A percentile compares a stretch with the other conserved stretches of the same genome.
phyloP scores from a whole-genome alignment of 331 rosid species.

The Acacia pycnantha region DNA sequence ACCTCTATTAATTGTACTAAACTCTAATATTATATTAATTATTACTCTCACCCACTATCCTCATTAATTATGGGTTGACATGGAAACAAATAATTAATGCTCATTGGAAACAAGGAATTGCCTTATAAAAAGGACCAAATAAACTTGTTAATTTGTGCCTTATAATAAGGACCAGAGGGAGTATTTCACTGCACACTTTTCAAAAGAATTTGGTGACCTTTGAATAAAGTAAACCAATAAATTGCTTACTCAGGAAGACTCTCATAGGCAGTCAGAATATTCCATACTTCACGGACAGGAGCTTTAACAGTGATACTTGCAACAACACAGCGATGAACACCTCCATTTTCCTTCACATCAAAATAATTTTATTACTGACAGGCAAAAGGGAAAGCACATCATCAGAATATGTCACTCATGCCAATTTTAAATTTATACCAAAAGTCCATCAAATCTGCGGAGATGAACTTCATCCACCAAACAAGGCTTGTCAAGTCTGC shows the following conservation, averaged over 20 bases:
- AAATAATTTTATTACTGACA: conserved; percentile 32
- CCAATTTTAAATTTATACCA: conserved; percentile 56
- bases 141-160: too few species aligned
- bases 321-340: conserved; percentile 92
- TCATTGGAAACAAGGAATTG: too few species aligned
- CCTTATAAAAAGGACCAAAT: too few species aligned
- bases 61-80: too few species aligned
- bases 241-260: conserved; percentile 91
- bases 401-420: conserved; percentile 21
- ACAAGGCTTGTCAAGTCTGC: conserved; percentile 82
- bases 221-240: conserved; percentile 1
- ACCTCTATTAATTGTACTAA: too few species aligned
- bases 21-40: too few species aligned
- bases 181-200: not conserved
- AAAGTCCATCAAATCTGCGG: conserved; percentile 94
- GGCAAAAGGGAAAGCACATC: conserved; percentile 18
- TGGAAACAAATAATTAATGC: too few species aligned
- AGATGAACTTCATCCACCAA: conserved; percentile 97
- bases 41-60: too few species aligned
- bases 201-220: not conserved
- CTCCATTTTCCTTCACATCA: conserved; percentile 91
- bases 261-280: conserved; percentile 80
- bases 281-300: conserved; percentile 91
- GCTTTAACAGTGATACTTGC: conserved; percentile 98
- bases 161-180: too few species aligned